Evolutionary conservation across 768 basidiomycete genomes (phyloP), one percentile per base, ranked within the genome.

Genomic region (Termitomyces titanicus): DNA sequence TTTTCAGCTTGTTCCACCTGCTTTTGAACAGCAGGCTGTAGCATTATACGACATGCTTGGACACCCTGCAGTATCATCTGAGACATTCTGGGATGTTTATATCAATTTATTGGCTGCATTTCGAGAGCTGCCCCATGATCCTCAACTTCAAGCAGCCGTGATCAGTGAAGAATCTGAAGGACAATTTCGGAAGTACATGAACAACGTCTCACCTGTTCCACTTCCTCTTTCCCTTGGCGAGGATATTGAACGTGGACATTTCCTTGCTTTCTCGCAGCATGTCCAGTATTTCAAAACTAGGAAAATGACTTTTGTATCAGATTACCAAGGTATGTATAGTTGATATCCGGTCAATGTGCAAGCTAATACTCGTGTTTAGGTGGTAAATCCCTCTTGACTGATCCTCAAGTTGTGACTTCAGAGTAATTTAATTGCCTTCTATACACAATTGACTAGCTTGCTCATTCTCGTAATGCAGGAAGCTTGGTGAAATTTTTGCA

Each of bases 241-340:
- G 5, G 51, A 57, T 22, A 15, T 47, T 18, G 33, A 59, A 5
- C 34, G 51, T n/a, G 64, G 61, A 0, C 37, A 58, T 7, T 63
- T 67, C 47, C 60, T 68, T 18, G 53, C 58, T 2, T 68, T 69
- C 47, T 53, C 39, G 1, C 66, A 70, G 42, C 68, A 68, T 55
- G 57, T 67, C 8, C 68, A 70, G 42, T 67, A 63, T 43, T 54
- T 42, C 20, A 61, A 65, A 53, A 68, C 64, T 1, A 56, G 51
- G 8, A 61, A 59, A 13, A 8, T 53, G 9, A 63, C 54, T 0
- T 70, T 67, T 51, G 38, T 70, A 13, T 64, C 66, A 9, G 64
- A 70, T 48, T 64, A 61, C 33, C 68, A 68, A 64, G 68, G 67
- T 66, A n/a, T n/a, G n/a, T n/a, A n/a, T n/a, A n/a, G n/a, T 5